Conservation (phyloP, 345 rosid species). For the Salix arbutifolia region DNA sequence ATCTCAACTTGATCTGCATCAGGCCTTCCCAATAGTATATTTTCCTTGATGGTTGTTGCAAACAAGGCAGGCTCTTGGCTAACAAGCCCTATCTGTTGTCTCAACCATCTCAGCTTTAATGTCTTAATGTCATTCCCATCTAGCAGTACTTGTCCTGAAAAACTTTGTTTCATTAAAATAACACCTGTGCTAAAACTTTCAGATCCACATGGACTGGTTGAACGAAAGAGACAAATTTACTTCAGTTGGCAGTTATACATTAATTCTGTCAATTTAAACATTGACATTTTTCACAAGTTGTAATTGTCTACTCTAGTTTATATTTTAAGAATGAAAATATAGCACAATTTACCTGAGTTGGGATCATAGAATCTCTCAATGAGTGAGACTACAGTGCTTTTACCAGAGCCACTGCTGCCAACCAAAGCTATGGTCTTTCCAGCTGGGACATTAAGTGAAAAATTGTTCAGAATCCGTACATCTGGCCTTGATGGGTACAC, state of each 20-base stretch:
- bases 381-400: conserved; percentile 92
- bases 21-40: conserved; percentile 86
- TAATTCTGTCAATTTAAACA: conserved; percentile 10
- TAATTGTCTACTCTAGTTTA: background rate
- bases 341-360: conserved; percentile 49
- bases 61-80: conserved; percentile 97
- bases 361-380: conserved; percentile 97
- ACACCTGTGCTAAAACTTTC: background rate
- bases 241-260: conserved; percentile 11
- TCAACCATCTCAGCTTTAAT: conserved; percentile 77
- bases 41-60: conserved; percentile 91
- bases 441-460: conserved; percentile 78
- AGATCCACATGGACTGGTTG: conserved; percentile 1
- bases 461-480: conserved; percentile 63
- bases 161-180: background rate
- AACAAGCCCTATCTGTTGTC: conserved; percentile 95
- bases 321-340: background rate
- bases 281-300: background rate
- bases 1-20: conserved; percentile 71
- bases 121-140: conserved; percentile 87
- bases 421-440: conserved; percentile 96
- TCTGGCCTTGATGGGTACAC: conserved; percentile 90
- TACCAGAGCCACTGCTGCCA: conserved; percentile 98
- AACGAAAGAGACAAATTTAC: conserved; percentile 13
- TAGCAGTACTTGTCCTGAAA: conserved; percentile 76